Base-by-base conservation (phyloP, 768 basidiomycete genomes). In the Hemileccinum rubropunctum region DNA sequence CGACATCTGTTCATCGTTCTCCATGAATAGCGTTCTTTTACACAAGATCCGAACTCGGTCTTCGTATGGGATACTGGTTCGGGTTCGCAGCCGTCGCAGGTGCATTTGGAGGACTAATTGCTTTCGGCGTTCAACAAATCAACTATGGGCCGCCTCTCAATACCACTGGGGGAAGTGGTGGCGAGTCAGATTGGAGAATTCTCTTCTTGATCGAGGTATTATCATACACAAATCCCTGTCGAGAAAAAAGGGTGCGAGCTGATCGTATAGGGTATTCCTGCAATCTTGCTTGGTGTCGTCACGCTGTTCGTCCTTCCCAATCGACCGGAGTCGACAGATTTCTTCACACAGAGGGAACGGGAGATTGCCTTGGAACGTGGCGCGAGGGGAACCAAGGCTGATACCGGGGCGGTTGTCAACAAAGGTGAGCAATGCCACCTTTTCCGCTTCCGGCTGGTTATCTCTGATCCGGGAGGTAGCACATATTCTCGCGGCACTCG, bases 51-150 rank as follows among this genome's bases (percentile, higher is more conserved):
- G 88, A 91, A 61, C 76, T 91, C 57, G 88, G 88, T 26, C 66
- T 86, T 42, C 80, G 88, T 71, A 78, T 86, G 77, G 87, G 86
- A 2, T 81, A 87, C 58, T 90, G 87, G 85, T 91, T 90, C 52
- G 86, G 85, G 9, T 91, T 90, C 61, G 88, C 89, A 5, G 88
- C 89, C 3, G 80, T 89, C 4, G 86, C 90, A 4, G 89, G 89
- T 20, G 90, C 90, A 6, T 91, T 91, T 52, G 88, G 88, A 13
- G 89, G 90, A n/a, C 69, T 91, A 39, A 79, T 92, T 36, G 88
- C 90, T 3, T 91, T 86, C 54, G 90, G 88, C 1, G 73, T 91
- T 10, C 85, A 88, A 56, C 78, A 88, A 60, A 80, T 50, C 83
- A 81, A 86, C 15, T 67, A 41, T 38, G 65, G 65, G 15, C 56